A percentile compares a stretch with the other conserved stretches of the same genome.
Conservation (phyloP, 1,284 basidiomycete species). For the Cutaneotrichosporon cyanovorans region DNA sequence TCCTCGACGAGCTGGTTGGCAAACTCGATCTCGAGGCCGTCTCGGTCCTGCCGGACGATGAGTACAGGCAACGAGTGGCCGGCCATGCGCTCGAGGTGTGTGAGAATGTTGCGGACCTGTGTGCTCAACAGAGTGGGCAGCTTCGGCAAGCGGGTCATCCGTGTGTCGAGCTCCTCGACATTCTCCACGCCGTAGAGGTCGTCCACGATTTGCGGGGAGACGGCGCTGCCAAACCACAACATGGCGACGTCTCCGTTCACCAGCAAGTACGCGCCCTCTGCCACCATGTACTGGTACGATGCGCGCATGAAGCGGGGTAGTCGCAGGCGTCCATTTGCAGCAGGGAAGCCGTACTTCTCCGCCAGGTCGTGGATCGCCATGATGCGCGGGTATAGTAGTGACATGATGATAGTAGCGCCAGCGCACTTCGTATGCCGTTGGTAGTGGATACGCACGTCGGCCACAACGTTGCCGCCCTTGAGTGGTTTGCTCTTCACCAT, state of each 20-base stretch:
- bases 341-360: constrained; percentile 59
- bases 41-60: constrained; percentile 85
- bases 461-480: constrained; percentile 86
- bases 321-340: constrained; percentile 54
- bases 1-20: constrained; percentile 97
- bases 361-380: constrained; percentile 81
- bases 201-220: constrained; percentile 69
- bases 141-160: constrained; percentile 65
- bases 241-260: constrained; percentile 86
- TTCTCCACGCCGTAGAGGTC: constrained; percentile 84
- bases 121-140: constrained; percentile 70
- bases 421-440: constrained; percentile 60
- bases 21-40: constrained; percentile 90
- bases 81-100: constrained; percentile 60
- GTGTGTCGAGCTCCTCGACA: constrained; percentile 62
- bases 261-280: constrained; percentile 82
- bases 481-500: constrained; percentile 86
- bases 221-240: constrained; percentile 81
- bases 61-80: constrained; percentile 61
- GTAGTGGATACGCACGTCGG: constrained; percentile 85
- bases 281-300: constrained; percentile 81
- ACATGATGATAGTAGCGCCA: constrained; percentile 59
- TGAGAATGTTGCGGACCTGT: constrained; percentile 78
- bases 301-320: constrained; percentile 76
- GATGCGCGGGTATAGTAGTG: constrained; percentile 81